Base-by-base conservation (phyloP, 1,284 basidiomycete species). In the Trichosporon ovoides region DNA sequence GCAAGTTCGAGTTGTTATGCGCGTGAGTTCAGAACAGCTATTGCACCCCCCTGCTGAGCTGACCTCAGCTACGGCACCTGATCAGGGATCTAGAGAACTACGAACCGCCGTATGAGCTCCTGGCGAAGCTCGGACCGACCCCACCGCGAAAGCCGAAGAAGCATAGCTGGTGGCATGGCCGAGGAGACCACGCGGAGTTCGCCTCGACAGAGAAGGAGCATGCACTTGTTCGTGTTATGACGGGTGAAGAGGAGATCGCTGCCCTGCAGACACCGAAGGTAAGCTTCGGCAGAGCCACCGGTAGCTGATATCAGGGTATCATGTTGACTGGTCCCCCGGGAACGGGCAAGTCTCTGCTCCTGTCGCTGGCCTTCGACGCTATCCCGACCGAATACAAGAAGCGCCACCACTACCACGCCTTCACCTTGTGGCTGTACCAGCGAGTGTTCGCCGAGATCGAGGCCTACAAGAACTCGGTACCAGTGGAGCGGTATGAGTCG, bases 341-440 rank as follows among this genome's bases (percentile, higher is more conserved):
- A 0, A 81, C 80, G 13, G 82, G 81, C 36, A 82, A 83, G 66
- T 84, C 83, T 40, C 81, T 88, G 63, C 74, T 88, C 14, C 80
- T 87, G 53, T 83, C 87, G 65, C 78, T 87, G 24, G 87, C 87
- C 80, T 85, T 82, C 70, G 77, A 82, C 36, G 77, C 81, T 7
- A 67, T 87, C 0, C 84, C 84, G 0, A 83, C 83, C 0, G 79
- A 77, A 2, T 81, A 81, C 74, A 87, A 88, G 71, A 78, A 81
- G 3, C 80, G 85, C 18, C 83, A 84, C 53, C 85, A 87, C 71
- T 87, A 87, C 73, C 84, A 82, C 70, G 80, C 85, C 59, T 83
- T 88, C 62, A 82, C 87, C 0, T 80, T 88, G 10, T 83, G 84
- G 48, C 79, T 88, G 10, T 88, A 88, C 73, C 82, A 83, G 55